Evolutionary conservation across 2,329 filamentous ascomycete genomes (phyloP).

Genomic region (Botrytis pseudocinerea): DNA sequence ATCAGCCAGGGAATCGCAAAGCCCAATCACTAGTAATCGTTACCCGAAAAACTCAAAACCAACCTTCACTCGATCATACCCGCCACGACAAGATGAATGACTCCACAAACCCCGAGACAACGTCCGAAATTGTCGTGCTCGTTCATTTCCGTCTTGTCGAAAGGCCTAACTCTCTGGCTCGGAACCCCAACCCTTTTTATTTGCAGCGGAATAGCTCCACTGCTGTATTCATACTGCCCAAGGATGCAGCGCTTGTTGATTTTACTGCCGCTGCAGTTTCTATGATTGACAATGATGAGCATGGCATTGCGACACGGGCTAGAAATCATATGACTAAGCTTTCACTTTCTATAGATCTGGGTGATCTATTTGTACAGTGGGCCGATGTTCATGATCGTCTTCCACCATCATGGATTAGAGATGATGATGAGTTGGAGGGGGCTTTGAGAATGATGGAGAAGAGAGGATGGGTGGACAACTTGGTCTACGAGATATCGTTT

Average conservation of each 20-base stretch:
- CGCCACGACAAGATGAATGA: neutral
- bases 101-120: neutral
- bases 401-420: no score
- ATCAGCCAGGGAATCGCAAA: neutral
- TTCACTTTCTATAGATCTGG: neutral
- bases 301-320: neutral
- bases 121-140: neutral
- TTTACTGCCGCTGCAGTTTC: neutral
- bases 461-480: neutral
- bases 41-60: rapidly evolving
- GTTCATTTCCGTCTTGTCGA: neutral
- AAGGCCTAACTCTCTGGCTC: neutral
- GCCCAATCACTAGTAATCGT: neutral
- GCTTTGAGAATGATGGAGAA: neutral
- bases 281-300: neutral
- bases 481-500: neutral
- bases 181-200: neutral
- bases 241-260: neutral
- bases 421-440: neutral
- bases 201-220: neutral
- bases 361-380: neutral
- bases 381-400: neutral
- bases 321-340: neutral
- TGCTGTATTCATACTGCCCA: neutral
- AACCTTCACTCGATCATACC: neutral